Evolutionary conservation across 768 basidiomycete genomes (phyloP).

Genomic region (Leccinum subgranulosum): DNA sequence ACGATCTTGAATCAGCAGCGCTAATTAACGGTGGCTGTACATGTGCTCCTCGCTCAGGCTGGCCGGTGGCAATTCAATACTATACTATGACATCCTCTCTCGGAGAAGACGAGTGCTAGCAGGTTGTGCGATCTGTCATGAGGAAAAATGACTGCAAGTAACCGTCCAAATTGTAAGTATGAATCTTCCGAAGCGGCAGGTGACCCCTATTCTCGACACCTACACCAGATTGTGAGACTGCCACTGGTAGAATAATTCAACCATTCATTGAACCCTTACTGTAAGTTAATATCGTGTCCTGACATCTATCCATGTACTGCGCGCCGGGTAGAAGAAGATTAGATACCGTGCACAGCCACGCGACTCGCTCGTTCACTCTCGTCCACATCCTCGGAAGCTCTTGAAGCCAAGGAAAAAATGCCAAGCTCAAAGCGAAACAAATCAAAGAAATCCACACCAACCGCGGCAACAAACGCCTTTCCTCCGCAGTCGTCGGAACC

Average conservation of each 20-base stretch:
- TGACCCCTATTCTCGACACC: too few species aligned
- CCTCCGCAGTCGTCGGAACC: conserved; percentile 29
- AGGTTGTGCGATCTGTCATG: too few species aligned
- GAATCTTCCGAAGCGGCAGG: too few species aligned
- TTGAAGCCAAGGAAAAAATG: not conserved
- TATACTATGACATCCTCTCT: not conserved
- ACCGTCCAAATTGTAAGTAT: too few species aligned
- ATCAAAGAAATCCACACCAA: conserved; percentile 43
- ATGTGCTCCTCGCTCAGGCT: not conserved
- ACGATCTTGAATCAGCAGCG: not conserved
- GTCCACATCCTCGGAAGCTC: not conserved
- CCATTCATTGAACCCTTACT: too few species aligned
- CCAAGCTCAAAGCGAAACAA: conserved; percentile 51
- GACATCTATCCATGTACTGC: too few species aligned
- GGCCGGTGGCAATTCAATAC: too few species aligned
- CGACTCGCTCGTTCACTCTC: not conserved
- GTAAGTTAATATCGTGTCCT: too few species aligned
- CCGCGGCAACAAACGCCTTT: conserved; percentile 16
- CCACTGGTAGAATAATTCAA: too few species aligned
- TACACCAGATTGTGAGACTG: too few species aligned
- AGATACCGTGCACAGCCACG: not conserved
- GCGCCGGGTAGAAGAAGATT: too few species aligned
- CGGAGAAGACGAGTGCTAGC: not conserved
- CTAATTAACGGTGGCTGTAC: not conserved
- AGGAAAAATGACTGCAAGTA: too few species aligned